Conservation (phyloP, 2,329 filamentous ascomycete genomes). For the Chaetomium globosum region DNA sequence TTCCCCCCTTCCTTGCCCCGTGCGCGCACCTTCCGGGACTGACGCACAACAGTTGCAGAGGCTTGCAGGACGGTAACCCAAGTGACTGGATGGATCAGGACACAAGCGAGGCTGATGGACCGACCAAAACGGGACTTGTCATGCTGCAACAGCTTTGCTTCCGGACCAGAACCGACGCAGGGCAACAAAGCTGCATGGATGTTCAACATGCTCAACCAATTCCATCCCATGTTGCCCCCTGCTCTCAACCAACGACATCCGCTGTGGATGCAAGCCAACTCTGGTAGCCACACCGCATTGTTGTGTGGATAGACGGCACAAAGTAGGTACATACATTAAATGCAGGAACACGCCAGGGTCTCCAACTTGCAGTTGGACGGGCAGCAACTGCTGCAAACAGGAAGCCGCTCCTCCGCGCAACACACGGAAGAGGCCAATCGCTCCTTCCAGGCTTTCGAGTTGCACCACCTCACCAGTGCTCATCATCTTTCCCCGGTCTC, state of each 20-base stretch:
- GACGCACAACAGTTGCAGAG: constrained; percentile 7
- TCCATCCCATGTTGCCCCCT: neutral
- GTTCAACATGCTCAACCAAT: constrained; percentile 4
- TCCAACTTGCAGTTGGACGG: constrained; percentile 10
- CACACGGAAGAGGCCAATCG: constrained; percentile 6
- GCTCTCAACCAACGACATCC: constrained; percentile 6
- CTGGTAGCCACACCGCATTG: constrained; percentile 18
- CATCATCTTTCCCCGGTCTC: neutral
- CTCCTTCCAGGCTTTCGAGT: constrained; percentile 2
- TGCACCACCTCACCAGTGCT: neutral
- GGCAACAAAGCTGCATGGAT: neutral
- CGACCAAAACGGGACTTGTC: constrained; percentile 15
- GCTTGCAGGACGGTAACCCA: neutral
- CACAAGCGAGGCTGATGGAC: constrained; percentile 9
- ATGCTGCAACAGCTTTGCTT: constrained; percentile 16
- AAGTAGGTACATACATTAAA: neutral
- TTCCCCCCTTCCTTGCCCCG: constrained; percentile 1
- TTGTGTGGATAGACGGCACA: neutral
- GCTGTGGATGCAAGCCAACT: constrained; percentile 16
- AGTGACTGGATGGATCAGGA: constrained; percentile 3
- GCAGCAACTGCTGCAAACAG: neutral
- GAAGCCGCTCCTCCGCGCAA: neutral
- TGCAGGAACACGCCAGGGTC: constrained; percentile 19
- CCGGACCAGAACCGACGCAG: constrained; percentile 5
- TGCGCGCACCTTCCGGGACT: constrained; percentile 1